Evolutionary conservation across 768 basidiomycete genomes (phyloP), one percentile per base, ranked within the genome.

Genomic region (Leccinum barrowsii): DNA sequence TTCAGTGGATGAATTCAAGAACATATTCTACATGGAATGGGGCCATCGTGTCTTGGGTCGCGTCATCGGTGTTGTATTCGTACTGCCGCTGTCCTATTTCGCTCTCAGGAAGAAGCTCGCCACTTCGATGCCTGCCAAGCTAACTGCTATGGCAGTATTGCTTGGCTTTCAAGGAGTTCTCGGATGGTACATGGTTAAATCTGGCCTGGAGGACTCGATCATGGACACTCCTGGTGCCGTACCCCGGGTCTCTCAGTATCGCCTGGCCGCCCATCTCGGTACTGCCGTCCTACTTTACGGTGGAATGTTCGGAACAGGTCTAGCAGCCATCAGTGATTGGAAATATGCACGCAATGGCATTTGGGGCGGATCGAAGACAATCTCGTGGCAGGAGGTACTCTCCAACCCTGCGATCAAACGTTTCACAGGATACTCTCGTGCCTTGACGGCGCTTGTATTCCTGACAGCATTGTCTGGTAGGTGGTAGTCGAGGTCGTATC

Each of bases 111-210:
- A 85, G 60, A 83, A 84, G 60, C 85, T 98, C 28, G 79, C 91
- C 5, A 74, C 78, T 2, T 70, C 81, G 0, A 78, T 93, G 59
- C 82, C 85, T 1, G 65, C 73, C n/a, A 83, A 85, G 60, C 82
- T 97, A 22, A 73, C 82, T 13, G 87, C 83, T 2, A 81, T 98
- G 62, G 89, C 87, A 0, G 68, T 85, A 0, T 83, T 98, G 32
- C 88, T 99, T 52, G 97, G 94, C 28, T 86, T 85, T 19, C 94
- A 99, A 73, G 97, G 97, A 49, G 80, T 83, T 19, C 80, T 99
- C 19, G 97, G 97, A 26, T 99, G 97, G 97, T 98, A 98, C 78
- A 99, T 99, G 97, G 97, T 99, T 56, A 90, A 95, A 72, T 98
- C 94, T 12, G 97, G 97, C 2, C 79, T 99, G 11, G 90, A 94